Evolutionary conservation across 2,329 filamentous ascomycete species (phyloP).

Genomic region (Alternaria tenuissima): DNA sequence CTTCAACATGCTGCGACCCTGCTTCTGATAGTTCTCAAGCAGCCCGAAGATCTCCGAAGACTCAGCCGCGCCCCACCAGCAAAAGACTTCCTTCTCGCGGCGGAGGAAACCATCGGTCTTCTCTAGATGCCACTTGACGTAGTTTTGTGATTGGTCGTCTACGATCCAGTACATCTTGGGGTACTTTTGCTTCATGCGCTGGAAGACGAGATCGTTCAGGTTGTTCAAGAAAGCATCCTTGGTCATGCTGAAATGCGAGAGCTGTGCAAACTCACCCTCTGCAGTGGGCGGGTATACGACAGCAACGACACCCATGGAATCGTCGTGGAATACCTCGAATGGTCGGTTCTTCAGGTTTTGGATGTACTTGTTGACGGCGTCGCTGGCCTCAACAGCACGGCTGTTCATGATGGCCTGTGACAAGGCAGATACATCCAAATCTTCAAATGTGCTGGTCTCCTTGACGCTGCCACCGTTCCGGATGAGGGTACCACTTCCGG

Average conservation of each 20-base stretch:
- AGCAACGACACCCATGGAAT: constrained; percentile 89
- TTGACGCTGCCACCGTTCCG: constrained; percentile 89
- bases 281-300: constrained; percentile 80
- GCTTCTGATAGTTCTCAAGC: constrained; percentile 83
- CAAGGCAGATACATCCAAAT: constrained; percentile 80
- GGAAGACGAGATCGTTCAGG: constrained; percentile 93
- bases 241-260: constrained; percentile 91
- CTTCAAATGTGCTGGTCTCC: constrained; percentile 72
- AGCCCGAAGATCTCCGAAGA: constrained; percentile 82
- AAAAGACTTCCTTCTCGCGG: constrained; percentile 85
- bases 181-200: constrained; percentile 91
- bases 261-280: constrained; percentile 75
- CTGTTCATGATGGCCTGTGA: constrained; percentile 85
- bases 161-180: constrained; percentile 96
- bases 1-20: constrained; percentile 87
- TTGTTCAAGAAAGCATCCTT: constrained; percentile 95
- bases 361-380: constrained; percentile 86
- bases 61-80: constrained; percentile 92
- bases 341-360: constrained; percentile 77
- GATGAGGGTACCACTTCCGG: constrained; percentile 91
- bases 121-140: constrained; percentile 93
- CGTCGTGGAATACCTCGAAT: constrained; percentile 95
- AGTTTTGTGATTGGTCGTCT: constrained; percentile 92
- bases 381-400: constrained; percentile 78
- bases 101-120: constrained; percentile 93